Conservation (phyloP, 768 basidiomycete species). For the Lenzites betulinus region DNA sequence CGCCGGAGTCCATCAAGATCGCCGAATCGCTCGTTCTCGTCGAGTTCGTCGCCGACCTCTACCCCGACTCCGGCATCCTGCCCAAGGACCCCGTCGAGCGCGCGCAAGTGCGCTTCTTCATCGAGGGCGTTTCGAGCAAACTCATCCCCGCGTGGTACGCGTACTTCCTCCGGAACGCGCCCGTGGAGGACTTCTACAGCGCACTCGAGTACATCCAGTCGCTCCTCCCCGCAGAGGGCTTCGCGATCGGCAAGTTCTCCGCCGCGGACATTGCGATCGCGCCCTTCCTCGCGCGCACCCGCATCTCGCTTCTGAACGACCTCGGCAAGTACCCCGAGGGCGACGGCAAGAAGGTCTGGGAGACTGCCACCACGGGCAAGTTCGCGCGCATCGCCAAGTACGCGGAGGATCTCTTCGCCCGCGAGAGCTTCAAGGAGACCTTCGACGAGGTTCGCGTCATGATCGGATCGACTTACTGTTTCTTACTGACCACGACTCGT, state of each 20-base stretch:
- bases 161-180: slow-evolving; percentile 41
- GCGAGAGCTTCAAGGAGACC: slow-evolving; percentile 57
- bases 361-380: slow-evolving; percentile 45
- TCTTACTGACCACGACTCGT: not conserved
- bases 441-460: slow-evolving; percentile 50
- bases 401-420: slow-evolving; percentile 44
- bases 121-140: slow-evolving; percentile 53
- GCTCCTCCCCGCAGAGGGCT: slow-evolving; percentile 51
- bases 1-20: slow-evolving; percentile 60
- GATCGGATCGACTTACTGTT: too few relatives aligned
- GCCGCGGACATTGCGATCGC: slow-evolving; percentile 63
- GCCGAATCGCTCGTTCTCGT: slow-evolving; percentile 67
- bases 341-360: slow-evolving; percentile 43
- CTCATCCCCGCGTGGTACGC: slow-evolving; percentile 42
- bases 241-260: slow-evolving; percentile 49
- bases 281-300: slow-evolving; percentile 61
- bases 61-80: slow-evolving; percentile 47
- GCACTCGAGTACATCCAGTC: slow-evolving; percentile 51
- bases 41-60: slow-evolving; percentile 67
- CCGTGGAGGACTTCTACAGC: slow-evolving; percentile 42
- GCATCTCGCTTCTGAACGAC: slow-evolving; percentile 48
- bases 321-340: slow-evolving; percentile 52
- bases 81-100: slow-evolving; percentile 58
- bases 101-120: slow-evolving; percentile 64
- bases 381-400: slow-evolving; percentile 56